Conservation (phyloP, 108 stramenopile genomes). For the Mayamaea pseudoterrestris region DNA sequence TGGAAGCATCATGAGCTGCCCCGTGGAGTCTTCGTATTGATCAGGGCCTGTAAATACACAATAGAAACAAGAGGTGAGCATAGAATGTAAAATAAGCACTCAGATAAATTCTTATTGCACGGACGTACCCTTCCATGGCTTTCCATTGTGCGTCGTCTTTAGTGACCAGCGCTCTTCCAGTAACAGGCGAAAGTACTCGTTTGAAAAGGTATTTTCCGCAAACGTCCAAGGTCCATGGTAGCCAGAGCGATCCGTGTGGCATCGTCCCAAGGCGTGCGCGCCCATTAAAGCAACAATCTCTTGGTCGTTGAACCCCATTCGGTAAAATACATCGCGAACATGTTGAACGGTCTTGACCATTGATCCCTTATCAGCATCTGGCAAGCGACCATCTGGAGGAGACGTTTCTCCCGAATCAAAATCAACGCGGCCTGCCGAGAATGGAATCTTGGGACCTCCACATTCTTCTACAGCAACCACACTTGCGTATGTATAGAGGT, state of each 20-base stretch:
- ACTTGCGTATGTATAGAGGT: slow-evolving; percentile 89
- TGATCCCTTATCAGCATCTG: slow-evolving; percentile 85
- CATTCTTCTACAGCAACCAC: slow-evolving; percentile 44
- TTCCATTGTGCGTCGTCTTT: slow-evolving; percentile 85
- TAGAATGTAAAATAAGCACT: slow-evolving; percentile 2
- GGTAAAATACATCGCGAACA: slow-evolving; percentile 87
- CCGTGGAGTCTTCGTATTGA: slow-evolving; percentile 86
- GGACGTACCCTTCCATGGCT: slow-evolving; percentile 65
- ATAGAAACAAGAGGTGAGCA: no score
- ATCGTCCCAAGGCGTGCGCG: slow-evolving; percentile 95
- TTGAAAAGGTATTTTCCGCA: slow-evolving; percentile 91
- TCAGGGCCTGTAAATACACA: slow-evolving; percentile 77
- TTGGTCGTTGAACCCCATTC: slow-evolving; percentile 80
- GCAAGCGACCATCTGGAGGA: slow-evolving; percentile 73
- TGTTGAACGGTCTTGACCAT: slow-evolving; percentile 54
- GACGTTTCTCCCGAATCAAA: slow-evolving; percentile 43
- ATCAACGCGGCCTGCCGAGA: slow-evolving; percentile 60
- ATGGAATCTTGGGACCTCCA: slow-evolving; percentile 78
- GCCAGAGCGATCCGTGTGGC: slow-evolving; percentile 84
- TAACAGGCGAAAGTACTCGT: slow-evolving; percentile 93
- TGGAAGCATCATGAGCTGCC: slow-evolving; percentile 75
- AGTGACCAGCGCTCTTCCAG: slow-evolving; percentile 72
- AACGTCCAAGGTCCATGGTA: slow-evolving; percentile 92
- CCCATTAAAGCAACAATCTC: slow-evolving; percentile 95
- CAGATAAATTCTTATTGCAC: neutral